These are phyloP conservation scores for Penicillium sp. DNA, from an alignment of 2,329 filamentous ascomycete genomes.

Conservation along the genomic window DNA sequence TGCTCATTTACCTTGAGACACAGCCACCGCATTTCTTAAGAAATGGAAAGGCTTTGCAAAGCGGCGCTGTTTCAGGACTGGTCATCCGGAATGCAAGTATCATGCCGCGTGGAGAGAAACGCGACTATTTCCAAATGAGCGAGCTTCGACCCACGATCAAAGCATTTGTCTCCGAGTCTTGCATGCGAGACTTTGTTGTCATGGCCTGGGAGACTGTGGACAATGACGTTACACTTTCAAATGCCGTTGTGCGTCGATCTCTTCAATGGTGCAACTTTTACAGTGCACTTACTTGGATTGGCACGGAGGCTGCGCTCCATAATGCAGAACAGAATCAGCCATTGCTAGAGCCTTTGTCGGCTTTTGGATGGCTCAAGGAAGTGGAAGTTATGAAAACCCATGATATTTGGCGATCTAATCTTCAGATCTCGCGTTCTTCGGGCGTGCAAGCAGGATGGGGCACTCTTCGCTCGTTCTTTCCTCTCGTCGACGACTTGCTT, in stretches of 20 bases:
- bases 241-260: conserved; percentile 42
- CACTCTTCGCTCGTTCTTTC: conserved; percentile 25
- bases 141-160: conserved; percentile 41
- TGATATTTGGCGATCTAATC: conserved; percentile 38
- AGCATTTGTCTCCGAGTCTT: conserved; percentile 44
- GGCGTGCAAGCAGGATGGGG: conserved; percentile 23
- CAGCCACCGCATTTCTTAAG: conserved; percentile 38
- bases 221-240: conserved; percentile 34
- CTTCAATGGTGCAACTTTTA: conserved; percentile 47
- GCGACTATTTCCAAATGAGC: conserved; percentile 44
- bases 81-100: conserved; percentile 42
- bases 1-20: conserved; percentile 42
- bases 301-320: conserved; percentile 32
- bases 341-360: conserved; percentile 38
- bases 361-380: conserved; percentile 46
- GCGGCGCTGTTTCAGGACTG: conserved; percentile 34
- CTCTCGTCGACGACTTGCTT: conserved; percentile 23
- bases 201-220: conserved; percentile 45
- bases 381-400: conserved; percentile 42
- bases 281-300: conserved; percentile 44
- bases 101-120: conserved; percentile 37
- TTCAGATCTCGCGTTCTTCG: conserved; percentile 18
- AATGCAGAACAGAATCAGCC: conserved; percentile 33
- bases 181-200: conserved; percentile 40
- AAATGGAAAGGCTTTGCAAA: conserved; percentile 33